These are phyloP conservation scores for Mycena polygramma DNA, from an alignment of 768 basidiomycete species.

Conservation along the genomic window DNA sequence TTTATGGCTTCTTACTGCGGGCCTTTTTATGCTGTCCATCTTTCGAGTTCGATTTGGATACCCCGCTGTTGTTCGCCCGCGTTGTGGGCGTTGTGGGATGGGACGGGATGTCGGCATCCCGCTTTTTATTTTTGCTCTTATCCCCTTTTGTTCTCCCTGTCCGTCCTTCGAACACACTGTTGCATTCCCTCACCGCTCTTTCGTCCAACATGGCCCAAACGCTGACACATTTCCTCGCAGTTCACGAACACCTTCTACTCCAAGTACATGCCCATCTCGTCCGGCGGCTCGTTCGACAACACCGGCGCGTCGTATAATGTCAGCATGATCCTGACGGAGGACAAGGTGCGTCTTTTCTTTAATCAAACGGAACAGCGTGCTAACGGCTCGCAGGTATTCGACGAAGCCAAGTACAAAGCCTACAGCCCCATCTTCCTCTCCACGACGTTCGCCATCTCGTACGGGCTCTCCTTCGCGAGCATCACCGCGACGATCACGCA, in stretches of 20 bases:
- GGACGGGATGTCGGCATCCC: no score
- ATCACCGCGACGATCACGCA: conserved; percentile 84
- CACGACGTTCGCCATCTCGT: conserved; percentile 82
- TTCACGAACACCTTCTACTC: conserved; percentile 76
- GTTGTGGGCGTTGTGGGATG: no score
- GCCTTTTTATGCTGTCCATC: no score
- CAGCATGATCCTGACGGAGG: conserved; percentile 63
- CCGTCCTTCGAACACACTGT: no score
- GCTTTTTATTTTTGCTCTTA: no score
- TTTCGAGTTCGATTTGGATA: no score
- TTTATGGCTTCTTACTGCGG: background rate
- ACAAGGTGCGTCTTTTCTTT: conserved; percentile 37
- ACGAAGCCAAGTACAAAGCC: conserved; percentile 63
- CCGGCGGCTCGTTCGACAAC: conserved; percentile 76
- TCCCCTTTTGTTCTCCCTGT: no score
- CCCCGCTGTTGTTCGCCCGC: no score
- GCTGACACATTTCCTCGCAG: conserved; percentile 51
- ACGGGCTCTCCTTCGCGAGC: conserved; percentile 82
- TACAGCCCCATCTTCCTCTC: conserved; percentile 78
- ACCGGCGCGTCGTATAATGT: conserved; percentile 71
- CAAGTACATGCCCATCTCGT: conserved; percentile 74
- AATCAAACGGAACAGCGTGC: no score
- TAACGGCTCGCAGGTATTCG: conserved; percentile 49
- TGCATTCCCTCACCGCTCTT: no score
- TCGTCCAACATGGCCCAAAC: background rate